phyloP scores from a whole-genome alignment of 331 rosid genomes.

The Arachis monticola region DNA sequence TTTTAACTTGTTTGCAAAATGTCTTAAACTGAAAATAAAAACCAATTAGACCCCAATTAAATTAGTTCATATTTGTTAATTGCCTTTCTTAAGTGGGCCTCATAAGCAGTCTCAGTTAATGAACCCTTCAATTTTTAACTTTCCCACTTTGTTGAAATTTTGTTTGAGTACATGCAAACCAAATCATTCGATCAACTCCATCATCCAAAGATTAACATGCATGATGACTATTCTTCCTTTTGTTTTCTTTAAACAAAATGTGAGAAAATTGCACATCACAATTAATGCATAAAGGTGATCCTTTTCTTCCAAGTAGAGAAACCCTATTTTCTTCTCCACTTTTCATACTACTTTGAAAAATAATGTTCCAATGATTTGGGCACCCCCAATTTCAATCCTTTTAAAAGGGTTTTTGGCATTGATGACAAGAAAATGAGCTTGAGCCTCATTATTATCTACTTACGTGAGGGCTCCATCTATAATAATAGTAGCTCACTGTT shows the following conservation, averaged over 20 bases:
- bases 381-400: slow-evolving; percentile 45
- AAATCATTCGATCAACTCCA: slow-evolving; percentile 56
- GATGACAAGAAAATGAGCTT: slow-evolving; percentile 49
- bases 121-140: slow-evolving; percentile 48
- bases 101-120: slow-evolving; percentile 53
- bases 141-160: slow-evolving; percentile 75
- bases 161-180: slow-evolving; percentile 67
- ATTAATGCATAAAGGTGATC: slow-evolving; percentile 58
- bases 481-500: no score
- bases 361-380: slow-evolving; percentile 82
- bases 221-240: slow-evolving; percentile 23
- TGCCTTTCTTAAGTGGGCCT: slow-evolving; percentile 52
- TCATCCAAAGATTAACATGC: slow-evolving; percentile 22
- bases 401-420: slow-evolving; percentile 39
- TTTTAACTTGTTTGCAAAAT: no score
- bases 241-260: neutral
- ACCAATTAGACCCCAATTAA: no score
- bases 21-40: no score
- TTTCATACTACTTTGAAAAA: slow-evolving; percentile 52
- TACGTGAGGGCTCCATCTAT: no score
- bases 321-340: slow-evolving; percentile 45
- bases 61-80: neutral
- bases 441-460: no score
- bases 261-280: slow-evolving; percentile 46
- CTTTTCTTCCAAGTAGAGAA: slow-evolving; percentile 81